These are phyloP conservation scores for Cucurbita ficifolia DNA, from an alignment of 306 rosid species.

Conservation along the genomic window DNA sequence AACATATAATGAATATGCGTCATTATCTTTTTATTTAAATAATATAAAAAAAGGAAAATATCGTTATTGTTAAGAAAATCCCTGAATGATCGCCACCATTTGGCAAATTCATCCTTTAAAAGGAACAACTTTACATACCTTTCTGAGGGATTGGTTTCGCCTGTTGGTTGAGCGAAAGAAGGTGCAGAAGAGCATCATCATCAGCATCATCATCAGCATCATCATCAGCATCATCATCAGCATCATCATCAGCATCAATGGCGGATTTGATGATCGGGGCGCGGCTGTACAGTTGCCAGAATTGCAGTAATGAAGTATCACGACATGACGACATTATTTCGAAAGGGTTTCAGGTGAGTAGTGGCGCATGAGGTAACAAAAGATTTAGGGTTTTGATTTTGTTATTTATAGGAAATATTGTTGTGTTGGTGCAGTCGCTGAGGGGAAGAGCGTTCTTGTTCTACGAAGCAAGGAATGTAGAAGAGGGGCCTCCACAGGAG, in stretches of 20 bases:
- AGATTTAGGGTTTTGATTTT: neutral
- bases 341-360: slow-evolving; percentile 57
- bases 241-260: slow-evolving; percentile 14
- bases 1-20: too few species aligned
- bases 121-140: neutral
- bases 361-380: too few species aligned
- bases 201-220: neutral
- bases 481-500: slow-evolving; percentile 28
- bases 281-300: slow-evolving; percentile 51
- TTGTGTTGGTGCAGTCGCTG: slow-evolving; percentile 21
- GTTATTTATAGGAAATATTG: neutral
- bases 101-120: neutral
- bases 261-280: slow-evolving; percentile 22
- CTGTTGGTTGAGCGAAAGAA: neutral
- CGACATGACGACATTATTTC: slow-evolving; percentile 53
- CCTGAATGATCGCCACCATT: neutral
- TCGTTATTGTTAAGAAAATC: neutral
- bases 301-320: slow-evolving; percentile 52
- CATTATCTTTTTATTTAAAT: too few species aligned
- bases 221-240: neutral
- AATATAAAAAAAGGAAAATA: too few species aligned
- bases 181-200: neutral
- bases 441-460: slow-evolving; percentile 64
- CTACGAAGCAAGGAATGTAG: slow-evolving; percentile 43
- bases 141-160: neutral